Percentiles rank a stretch among this genome's conserved stretches.
Conservation (phyloP, 148 eudicot species). For the Amaranthus palmeri region DNA sequence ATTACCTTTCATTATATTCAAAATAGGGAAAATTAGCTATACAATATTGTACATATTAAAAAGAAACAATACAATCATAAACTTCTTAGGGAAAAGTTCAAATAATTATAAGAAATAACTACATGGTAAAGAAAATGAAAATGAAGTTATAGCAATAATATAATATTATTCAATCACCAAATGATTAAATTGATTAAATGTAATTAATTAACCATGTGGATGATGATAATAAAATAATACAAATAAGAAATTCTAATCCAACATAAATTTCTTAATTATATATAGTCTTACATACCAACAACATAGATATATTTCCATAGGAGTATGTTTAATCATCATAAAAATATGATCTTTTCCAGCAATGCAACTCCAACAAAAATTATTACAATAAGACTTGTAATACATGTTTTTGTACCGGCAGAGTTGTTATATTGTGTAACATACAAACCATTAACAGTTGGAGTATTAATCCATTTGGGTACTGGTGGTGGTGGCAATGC, state of each 20-base stretch:
- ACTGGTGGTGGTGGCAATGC: constrained; percentile 30
- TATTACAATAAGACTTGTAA: constrained; percentile 4
- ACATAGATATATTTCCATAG: neutral
- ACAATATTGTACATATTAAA: no score
- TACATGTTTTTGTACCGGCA: constrained; percentile 5
- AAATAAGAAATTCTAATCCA: neutral
- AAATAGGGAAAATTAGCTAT: no score
- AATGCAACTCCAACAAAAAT: constrained; percentile 13
- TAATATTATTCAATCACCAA: constrained; percentile 13
- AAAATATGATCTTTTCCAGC: constrained; percentile 12
- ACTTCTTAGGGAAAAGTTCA: no score
- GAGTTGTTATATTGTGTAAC: constrained; percentile 22
- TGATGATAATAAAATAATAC: neutral
- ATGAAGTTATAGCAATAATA: neutral
- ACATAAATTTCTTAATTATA: constrained; percentile 10
- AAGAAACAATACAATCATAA: no score
- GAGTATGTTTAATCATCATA: neutral
- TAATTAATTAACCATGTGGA: neutral
- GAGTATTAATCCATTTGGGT: constrained; percentile 11
- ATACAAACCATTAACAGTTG: constrained; percentile 21
- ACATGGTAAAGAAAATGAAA: neutral
- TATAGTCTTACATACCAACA: constrained; percentile 17
- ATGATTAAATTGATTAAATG: neutral
- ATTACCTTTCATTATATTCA: no score
- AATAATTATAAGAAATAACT: neutral